Evolutionary conservation across 768 basidiomycete genomes (phyloP), one percentile per base, ranked within the genome.

Genomic region (Sporobolomyces pararoseus): DNA sequence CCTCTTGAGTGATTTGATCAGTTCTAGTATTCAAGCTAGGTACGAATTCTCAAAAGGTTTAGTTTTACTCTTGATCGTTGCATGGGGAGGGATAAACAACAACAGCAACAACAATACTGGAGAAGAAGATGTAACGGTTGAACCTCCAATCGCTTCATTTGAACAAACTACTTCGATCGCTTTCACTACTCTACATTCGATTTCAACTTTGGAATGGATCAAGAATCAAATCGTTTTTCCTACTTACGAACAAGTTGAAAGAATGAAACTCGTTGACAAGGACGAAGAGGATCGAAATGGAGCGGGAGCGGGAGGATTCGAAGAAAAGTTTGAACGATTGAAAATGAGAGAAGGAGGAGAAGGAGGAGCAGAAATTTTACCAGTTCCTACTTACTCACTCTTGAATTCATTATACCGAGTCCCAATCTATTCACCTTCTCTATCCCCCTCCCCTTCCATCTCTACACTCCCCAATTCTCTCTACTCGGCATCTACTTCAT

Each of bases 1-100:
- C 4, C 49, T 71, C 9, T 34, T 71, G 27, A 39, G 55, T 13
- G 60, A 60, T 27, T 25, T 32, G 13, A 23, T 68, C 31, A 16
- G 53, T 19, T 19, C 60, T 7, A 31, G 46, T 25, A 32, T 71
- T 46, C 49, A 59, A 5, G 66, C 66, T 7, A 59, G 73, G 12
- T 75, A 69, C 52, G 35, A 44, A 2, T 57, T 71, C 44, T 66
- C 61, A 13, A 51, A 63, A 51, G 66, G 63, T 0, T 32, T 75
- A 34, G 59, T 58, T 14, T 31, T 70, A 10, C 35, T 75, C 23
- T 49, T 75, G 13, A 27, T 68, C 42, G 65, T 61, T 25, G 60
- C 63, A 2, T 62, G 68, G 71, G 68, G 65, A n/a, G n/a, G n/a
- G n/a, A n/a, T n/a, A n/a, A n/a, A n/a, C n/a, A n/a, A n/a, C n/a